A percentile compares a stretch with the other conserved stretches of the same genome.
phyloP scores from a whole-genome alignment of 2,329 filamentous ascomycete species.

The Cephalotrichum gorgonifer region DNA sequence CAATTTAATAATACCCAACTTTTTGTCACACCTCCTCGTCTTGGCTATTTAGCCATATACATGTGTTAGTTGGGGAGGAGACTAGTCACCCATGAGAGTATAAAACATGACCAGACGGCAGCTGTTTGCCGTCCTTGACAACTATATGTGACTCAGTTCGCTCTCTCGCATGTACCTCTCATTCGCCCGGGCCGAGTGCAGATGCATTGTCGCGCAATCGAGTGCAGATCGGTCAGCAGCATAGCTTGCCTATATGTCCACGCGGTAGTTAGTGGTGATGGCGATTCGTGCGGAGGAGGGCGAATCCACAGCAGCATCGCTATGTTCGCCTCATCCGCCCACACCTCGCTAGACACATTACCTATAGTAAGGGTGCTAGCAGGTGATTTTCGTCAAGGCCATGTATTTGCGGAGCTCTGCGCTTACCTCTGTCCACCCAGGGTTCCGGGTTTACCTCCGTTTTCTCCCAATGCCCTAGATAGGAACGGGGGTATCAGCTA shows the following conservation, averaged over 20 bases:
- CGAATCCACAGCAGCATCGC: background rate
- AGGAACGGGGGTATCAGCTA: no score
- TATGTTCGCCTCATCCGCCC: background rate
- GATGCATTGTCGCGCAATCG: background rate
- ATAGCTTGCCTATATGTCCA: background rate
- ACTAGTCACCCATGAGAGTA: no score
- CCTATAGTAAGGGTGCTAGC: background rate
- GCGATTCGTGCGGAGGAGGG: background rate
- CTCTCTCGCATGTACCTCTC: background rate
- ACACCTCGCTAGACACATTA: background rate
- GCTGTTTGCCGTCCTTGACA: no score
- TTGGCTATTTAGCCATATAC: no score
- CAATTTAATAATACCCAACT: no score
- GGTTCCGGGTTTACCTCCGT: background rate
- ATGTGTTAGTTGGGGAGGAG: no score
- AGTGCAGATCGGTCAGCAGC: background rate
- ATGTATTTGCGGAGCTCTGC: background rate
- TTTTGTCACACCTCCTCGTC: no score
- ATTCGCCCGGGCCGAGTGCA: background rate
- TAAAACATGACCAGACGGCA: no score
- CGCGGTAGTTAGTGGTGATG: no score
- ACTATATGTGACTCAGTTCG: no score
- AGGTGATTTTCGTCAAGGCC: background rate
- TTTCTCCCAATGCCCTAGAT: no score
- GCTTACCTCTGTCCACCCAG: background rate